A percentile compares a stretch with the other conserved stretches of the same genome.
phyloP scores from a whole-genome alignment of 306 rosid species.

The Crataegus laevigata region DNA sequence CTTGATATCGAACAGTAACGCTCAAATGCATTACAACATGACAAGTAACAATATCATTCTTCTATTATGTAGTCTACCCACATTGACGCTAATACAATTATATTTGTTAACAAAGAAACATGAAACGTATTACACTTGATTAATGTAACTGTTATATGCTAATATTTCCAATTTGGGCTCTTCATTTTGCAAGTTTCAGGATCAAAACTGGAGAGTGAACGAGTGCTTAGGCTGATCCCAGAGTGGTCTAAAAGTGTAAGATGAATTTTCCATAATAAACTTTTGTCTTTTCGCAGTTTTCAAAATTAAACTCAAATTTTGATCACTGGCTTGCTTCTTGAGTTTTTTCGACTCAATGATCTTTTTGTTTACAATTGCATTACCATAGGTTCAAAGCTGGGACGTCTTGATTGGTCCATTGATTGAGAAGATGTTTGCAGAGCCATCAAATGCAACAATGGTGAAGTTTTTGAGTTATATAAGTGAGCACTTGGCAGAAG shows the following conservation, averaged over 20 bases:
- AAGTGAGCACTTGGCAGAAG: slow-evolving; percentile 59
- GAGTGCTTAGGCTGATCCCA: slow-evolving; percentile 63
- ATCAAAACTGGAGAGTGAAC: slow-evolving; percentile 59
- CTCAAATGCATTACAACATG: background rate
- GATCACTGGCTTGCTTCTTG: background rate
- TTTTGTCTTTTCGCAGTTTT: slow-evolving; percentile 7
- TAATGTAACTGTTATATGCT: background rate
- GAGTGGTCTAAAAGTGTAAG: slow-evolving; percentile 94
- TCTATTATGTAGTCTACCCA: background rate
- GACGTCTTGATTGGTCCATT: slow-evolving; percentile 56
- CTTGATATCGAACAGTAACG: background rate
- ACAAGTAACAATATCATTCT: background rate
- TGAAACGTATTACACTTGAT: background rate
- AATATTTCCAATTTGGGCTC: slow-evolving; percentile 5
- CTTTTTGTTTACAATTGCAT: background rate
- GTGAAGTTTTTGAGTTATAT: slow-evolving; percentile 73
- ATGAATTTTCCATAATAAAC: slow-evolving; percentile 10
- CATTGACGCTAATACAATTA: background rate
- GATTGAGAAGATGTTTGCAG: slow-evolving; percentile 79
- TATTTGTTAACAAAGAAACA: background rate
- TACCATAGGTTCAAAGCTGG: slow-evolving; percentile 75
- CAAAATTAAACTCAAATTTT: background rate
- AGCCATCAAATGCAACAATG: slow-evolving; percentile 74
- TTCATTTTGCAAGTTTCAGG: slow-evolving; percentile 34
- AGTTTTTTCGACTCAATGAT: slow-evolving; percentile 6